These are phyloP conservation scores for Gentiana straminea DNA, from an alignment of 257 asterid genomes.

Conservation along the genomic window DNA sequence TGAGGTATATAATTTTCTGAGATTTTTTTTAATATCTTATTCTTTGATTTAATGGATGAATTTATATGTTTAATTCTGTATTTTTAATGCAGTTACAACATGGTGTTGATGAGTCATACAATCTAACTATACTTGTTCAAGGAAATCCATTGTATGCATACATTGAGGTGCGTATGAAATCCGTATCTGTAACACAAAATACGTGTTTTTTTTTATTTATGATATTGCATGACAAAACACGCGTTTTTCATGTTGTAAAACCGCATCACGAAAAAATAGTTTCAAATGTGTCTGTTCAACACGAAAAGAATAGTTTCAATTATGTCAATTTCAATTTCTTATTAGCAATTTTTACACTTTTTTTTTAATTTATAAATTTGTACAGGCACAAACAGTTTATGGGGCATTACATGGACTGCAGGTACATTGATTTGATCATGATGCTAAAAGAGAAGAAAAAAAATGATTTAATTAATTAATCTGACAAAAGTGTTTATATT, in stretches of 20 bases:
- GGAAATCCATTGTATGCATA: conserved; percentile 45
- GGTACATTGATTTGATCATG: conserved; percentile 29
- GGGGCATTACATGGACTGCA: conserved; percentile 92
- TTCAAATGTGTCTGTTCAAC: no score
- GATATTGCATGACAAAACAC: no score
- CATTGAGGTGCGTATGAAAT: conserved; percentile 37
- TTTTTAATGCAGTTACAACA: conserved; percentile 51
- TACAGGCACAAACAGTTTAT: conserved; percentile 88
- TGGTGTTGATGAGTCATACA: conserved; percentile 70
- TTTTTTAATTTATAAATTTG: background rate
- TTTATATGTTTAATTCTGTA: no score
- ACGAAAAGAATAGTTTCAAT: no score
- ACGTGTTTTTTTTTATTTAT: no score
- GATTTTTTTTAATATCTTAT: no score
- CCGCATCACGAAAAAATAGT: background rate
- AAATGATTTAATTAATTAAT: background rate
- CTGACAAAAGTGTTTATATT: background rate
- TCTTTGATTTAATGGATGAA: no score
- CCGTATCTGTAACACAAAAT: no score
- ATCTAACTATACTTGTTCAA: conserved; percentile 38
- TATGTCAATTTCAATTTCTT: no score
- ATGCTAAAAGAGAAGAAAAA: background rate
- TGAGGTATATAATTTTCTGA: conserved; percentile 31
- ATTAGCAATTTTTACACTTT: background rate
- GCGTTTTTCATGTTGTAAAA: no score